These are phyloP conservation scores for Jaltomata sinuosa DNA, from an alignment of 257 asterid genomes.

Conservation along the genomic window DNA sequence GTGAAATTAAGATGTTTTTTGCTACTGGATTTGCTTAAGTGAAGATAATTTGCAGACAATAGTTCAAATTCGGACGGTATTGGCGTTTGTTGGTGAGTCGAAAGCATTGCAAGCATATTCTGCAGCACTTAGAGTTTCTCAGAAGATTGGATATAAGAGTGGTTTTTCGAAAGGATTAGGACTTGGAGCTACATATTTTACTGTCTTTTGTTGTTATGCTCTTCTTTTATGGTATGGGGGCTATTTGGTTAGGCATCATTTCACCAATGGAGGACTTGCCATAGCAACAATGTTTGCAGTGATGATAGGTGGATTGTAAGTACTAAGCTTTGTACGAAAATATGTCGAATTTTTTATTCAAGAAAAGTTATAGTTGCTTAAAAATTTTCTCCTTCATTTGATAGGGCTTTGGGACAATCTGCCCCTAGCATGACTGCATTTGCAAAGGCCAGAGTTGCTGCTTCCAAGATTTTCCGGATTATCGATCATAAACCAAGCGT, in stretches of 20 bases:
- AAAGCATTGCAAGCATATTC: slow-evolving; percentile 75
- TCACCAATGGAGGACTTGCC: slow-evolving; percentile 86
- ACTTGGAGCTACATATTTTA: slow-evolving; percentile 79
- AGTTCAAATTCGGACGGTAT: slow-evolving; percentile 69
- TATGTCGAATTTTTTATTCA: not conserved
- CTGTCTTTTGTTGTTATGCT: slow-evolving; percentile 82
- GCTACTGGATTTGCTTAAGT: slow-evolving; percentile 6
- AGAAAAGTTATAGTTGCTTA: not conserved
- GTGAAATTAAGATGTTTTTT: not conserved
- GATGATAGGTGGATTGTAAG: slow-evolving; percentile 98
- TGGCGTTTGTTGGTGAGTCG: slow-evolving; percentile 84
- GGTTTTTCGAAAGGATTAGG: slow-evolving; percentile 83
- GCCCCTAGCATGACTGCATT: slow-evolving; percentile 87
- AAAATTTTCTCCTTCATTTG: not conserved
- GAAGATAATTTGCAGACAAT: slow-evolving; percentile 44
- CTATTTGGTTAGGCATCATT: slow-evolving; percentile 75
- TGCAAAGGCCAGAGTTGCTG: slow-evolving; percentile 91
- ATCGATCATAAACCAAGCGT: slow-evolving; percentile 74
- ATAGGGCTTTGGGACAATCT: slow-evolving; percentile 80
- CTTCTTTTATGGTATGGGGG: slow-evolving; percentile 95
- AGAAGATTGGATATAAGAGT: slow-evolving; percentile 59
- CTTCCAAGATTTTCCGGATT: slow-evolving; percentile 67
- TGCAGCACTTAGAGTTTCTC: slow-evolving; percentile 55
- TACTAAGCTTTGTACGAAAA: not conserved
- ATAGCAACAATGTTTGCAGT: slow-evolving; percentile 91